Conservation (phyloP, 2,329 filamentous ascomycete species). For the Aspergillus calidoustus region DNA sequence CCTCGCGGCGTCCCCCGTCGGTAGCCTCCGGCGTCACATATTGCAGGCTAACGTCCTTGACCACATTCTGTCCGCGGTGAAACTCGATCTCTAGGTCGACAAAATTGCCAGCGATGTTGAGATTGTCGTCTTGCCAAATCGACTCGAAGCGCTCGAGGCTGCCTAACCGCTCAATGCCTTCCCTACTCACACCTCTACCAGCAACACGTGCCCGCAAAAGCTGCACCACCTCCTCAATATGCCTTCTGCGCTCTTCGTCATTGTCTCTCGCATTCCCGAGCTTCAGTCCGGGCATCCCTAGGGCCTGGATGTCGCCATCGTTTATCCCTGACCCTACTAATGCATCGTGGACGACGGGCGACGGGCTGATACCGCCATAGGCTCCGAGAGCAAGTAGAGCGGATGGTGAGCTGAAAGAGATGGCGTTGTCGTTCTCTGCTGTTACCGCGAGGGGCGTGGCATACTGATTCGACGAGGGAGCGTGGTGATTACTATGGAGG, state of each 20-base stretch:
- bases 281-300: conserved; percentile 46
- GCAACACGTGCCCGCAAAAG: conserved; percentile 46
- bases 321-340: conserved; percentile 43
- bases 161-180: conserved; percentile 48
- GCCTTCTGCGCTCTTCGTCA: conserved; percentile 46
- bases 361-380: conserved; percentile 47
- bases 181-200: conserved; percentile 49
- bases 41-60: conserved; percentile 49
- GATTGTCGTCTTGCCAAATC: conserved; percentile 52
- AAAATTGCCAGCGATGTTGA: conserved; percentile 52
- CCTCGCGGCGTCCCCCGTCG: conserved; percentile 47
- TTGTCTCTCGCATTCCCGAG: conserved; percentile 43
- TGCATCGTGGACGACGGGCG: conserved; percentile 43
- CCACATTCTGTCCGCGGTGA: conserved; percentile 43
- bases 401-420: conserved; percentile 51
- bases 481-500: conserved; percentile 39
- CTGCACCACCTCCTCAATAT: conserved; percentile 48
- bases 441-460: conserved; percentile 48
- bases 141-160: conserved; percentile 51
- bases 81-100: conserved; percentile 54
- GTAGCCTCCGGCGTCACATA: conserved; percentile 47
- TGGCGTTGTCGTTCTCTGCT: conserved; percentile 45
- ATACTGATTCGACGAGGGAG: conserved; percentile 47
- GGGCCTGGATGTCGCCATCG: conserved; percentile 44
- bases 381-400: conserved; percentile 50